Evolutionary conservation across 345 rosid species (phyloP), one percentile per base, ranked within the genome.

Genomic region (Hibiscus mutabilis): DNA sequence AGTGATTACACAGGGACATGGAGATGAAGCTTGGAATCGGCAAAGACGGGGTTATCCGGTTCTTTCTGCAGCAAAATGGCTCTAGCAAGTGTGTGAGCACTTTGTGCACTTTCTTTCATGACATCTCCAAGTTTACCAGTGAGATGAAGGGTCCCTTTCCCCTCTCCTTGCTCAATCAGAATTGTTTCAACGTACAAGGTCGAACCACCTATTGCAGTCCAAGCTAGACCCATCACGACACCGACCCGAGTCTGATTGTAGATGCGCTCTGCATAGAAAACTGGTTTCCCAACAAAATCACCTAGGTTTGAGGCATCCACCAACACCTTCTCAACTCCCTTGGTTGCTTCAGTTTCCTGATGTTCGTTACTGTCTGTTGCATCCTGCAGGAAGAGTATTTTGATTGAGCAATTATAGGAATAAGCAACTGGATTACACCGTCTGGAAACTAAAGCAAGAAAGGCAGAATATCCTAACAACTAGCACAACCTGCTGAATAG

Each of bases 171-270:
- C 76, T 95, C 97, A 35, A 95, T 79, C 66, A 76, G 85, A 31
- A 91, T 84, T 76, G 98, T 90, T 84, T 95, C 99, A 71, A 95
- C 86, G 78, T 95, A 95, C 81, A 95, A 79, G 25, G 99, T 95
- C 71, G 99, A 90, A 67, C 99, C 99, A 70, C 99, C 99, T 98
- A 95, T 92, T 47, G 99, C 86, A 61, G 99, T 95, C 97, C 99
- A 95, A 58, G 97, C 99, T 69, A 95, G 93, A 76, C 99, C 99
- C 99, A 95, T 91, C 69, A 96, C 99, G 53, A 96, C 98, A 63
- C 99, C 99, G 37, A 87, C 78, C 2, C 98, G 99, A 49, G 99
- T 90, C 68, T 77, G 90, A 71, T 89, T 87, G 31, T 92, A 96
- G 52, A 96, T 86, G 72, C 96, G 91, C 69, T 96, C 99, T 1